Conservation (phyloP, 208 protist species). For the Trypanosoma conorhini region DNA sequence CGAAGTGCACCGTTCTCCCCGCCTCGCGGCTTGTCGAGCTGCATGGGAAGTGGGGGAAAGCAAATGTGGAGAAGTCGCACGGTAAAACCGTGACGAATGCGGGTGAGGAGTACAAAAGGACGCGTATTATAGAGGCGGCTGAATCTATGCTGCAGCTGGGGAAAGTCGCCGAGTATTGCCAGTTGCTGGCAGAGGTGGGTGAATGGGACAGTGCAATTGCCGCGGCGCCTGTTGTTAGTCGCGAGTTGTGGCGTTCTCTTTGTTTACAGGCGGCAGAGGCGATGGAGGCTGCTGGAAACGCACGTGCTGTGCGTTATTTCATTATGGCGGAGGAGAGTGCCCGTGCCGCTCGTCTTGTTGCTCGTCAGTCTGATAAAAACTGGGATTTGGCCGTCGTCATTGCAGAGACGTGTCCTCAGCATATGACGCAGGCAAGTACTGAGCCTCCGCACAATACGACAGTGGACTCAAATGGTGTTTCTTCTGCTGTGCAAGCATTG, state of each 20-base stretch:
- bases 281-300: slow-evolving; percentile 66
- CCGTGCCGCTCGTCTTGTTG: slow-evolving; percentile 59
- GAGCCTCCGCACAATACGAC: slow-evolving; percentile 62
- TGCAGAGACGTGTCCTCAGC: slow-evolving; percentile 67
- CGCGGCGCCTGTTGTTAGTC: slow-evolving; percentile 80
- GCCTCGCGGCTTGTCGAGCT: slow-evolving; percentile 47
- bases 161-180: slow-evolving; percentile 79
- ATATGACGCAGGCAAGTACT: slow-evolving; percentile 11
- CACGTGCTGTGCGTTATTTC: slow-evolving; percentile 67
- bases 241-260: slow-evolving; percentile 83
- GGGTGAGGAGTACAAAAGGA: slow-evolving; percentile 56
- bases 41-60: slow-evolving; percentile 40
- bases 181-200: slow-evolving; percentile 77
- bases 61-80: slow-evolving; percentile 64
- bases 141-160: slow-evolving; percentile 73
- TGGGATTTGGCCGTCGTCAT: slow-evolving; percentile 64
- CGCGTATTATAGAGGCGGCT: slow-evolving; percentile 70
- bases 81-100: slow-evolving; percentile 59
- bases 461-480: slow-evolving; percentile 58
- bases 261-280: slow-evolving; percentile 68
- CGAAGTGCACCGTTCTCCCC: slow-evolving; percentile 52
- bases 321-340: slow-evolving; percentile 78
- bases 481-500: slow-evolving; percentile 39
- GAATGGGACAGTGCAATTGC: slow-evolving; percentile 92
- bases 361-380: slow-evolving; percentile 40